Evolutionary conservation across 208 protist species (phyloP).

Genomic region (Leishmania braziliensis): DNA sequence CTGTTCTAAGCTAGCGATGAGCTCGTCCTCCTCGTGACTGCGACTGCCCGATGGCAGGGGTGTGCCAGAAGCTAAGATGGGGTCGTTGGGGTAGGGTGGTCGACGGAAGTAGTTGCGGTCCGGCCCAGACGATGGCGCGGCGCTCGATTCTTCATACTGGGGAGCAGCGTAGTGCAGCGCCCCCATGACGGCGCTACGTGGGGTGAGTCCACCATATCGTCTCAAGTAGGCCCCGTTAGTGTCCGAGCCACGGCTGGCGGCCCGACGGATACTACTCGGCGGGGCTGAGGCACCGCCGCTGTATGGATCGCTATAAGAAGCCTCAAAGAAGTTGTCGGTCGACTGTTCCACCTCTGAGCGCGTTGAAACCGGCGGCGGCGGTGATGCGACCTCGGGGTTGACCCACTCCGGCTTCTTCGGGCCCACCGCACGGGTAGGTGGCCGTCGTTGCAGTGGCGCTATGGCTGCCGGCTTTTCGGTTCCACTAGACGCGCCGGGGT

Average conservation of each 20-base stretch:
- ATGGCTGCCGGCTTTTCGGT: not conserved
- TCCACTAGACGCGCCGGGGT: not conserved
- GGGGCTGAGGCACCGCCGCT: conserved; percentile 1
- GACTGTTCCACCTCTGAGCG: not conserved
- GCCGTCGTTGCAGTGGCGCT: conserved; percentile 9
- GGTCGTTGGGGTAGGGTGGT: not conserved
- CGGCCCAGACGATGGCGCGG: conserved; percentile 9
- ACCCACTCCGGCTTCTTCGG: conserved; percentile 48
- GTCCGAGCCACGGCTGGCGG: conserved; percentile 7
- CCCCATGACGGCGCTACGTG: conserved; percentile 17
- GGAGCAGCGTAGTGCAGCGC: conserved; percentile 36
- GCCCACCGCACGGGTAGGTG: conserved; percentile 6
- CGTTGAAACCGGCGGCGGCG: not conserved
- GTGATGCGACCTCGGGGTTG: conserved; percentile 25
- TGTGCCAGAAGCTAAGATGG: not conserved
- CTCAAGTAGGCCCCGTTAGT: conserved; percentile 18
- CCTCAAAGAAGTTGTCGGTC: not conserved
- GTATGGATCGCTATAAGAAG: conserved; percentile 4
- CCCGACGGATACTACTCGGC: conserved; percentile 6
- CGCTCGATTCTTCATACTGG: conserved; percentile 35
- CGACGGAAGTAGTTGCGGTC: conserved; percentile 72
- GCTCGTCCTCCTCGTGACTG: conserved; percentile 53
- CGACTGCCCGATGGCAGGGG: conserved; percentile 11
- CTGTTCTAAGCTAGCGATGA: conserved; percentile 76
- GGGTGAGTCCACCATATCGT: conserved; percentile 23